Conservation (phyloP, 331 rosid species). For the Quercus lobata region DNA sequence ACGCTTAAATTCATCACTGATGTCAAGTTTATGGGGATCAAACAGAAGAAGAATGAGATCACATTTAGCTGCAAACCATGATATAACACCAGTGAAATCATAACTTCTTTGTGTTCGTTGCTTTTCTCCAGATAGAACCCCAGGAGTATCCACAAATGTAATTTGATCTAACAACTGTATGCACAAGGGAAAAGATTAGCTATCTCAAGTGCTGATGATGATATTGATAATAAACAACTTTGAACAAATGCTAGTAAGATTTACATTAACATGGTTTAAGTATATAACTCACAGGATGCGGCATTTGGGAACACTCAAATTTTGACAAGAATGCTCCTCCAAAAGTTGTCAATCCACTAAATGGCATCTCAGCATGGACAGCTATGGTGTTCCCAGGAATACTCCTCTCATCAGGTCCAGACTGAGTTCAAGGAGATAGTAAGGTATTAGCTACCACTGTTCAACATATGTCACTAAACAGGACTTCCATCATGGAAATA, state of each 20-base stretch:
- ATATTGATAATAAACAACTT: background rate
- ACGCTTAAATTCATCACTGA: conserved; percentile 90
- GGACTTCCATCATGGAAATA: background rate
- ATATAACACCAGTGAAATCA: conserved; percentile 91
- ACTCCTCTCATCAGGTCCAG: conserved; percentile 97
- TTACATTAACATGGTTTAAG: background rate
- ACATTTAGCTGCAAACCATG: conserved; percentile 97
- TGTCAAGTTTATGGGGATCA: conserved; percentile 92
- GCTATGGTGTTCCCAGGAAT: conserved; percentile 95
- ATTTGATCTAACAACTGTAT: conserved; percentile 73
- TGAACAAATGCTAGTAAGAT: background rate
- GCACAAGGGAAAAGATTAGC: background rate
- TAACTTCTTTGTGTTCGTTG: conserved; percentile 94
- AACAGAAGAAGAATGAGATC: conserved; percentile 90
- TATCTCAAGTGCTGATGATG: background rate
- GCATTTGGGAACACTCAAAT: conserved; percentile 94
- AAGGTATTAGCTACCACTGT: conserved; percentile 3
- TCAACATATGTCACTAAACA: background rate
- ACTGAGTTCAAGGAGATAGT: conserved; percentile 36
- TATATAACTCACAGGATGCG: conserved; percentile 84
- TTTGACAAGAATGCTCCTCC: conserved; percentile 91
- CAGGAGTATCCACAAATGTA: conserved; percentile 93
- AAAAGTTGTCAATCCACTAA: conserved; percentile 67
- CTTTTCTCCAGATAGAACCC: conserved; percentile 95
- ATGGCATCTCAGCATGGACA: conserved; percentile 97